Conservation (phyloP, 176 grass and related monocot genomes). For the Musa itinerans region DNA sequence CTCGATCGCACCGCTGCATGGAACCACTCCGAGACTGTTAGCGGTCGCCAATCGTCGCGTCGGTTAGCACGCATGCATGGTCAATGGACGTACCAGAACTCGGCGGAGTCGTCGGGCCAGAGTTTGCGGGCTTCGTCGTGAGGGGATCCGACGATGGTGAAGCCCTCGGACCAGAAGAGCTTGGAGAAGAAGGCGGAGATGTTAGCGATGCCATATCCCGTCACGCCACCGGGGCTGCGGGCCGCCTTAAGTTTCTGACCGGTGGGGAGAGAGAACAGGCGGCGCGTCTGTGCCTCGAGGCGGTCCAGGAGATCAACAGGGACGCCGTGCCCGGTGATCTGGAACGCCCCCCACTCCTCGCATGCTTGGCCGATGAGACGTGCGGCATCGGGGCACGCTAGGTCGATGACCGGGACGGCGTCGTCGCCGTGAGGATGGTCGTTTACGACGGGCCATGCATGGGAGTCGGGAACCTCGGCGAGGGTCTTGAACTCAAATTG, state of each 20-base stretch:
- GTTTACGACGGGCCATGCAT: constrained; percentile 9
- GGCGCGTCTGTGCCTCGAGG: not conserved
- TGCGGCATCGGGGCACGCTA: not conserved
- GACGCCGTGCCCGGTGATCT: constrained; percentile 10
- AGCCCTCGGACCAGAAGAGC: constrained; percentile 20
- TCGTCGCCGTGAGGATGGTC: constrained; percentile 9
- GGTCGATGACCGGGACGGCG: constrained; percentile 12
- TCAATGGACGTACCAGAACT: constrained; percentile 11
- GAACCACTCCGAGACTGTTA: too few species aligned
- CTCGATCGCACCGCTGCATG: constrained; percentile 2
- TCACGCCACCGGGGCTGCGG: not conserved
- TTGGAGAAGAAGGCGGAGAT: constrained; percentile 18
- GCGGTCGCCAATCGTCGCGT: too few species aligned
- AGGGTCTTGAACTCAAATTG: constrained; percentile 4
- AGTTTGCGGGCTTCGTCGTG: constrained; percentile 5
- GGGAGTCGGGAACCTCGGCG: constrained; percentile 9
- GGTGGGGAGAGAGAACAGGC: constrained; percentile 11
- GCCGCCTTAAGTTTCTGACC: constrained; percentile 7
- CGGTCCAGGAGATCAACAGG: not conserved
- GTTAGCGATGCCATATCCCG: constrained; percentile 1
- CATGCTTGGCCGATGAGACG: constrained; percentile 3
- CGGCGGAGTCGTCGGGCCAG: constrained; percentile 11
- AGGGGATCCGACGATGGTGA: constrained; percentile 11
- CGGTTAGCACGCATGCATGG: not conserved
- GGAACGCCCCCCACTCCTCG: constrained; percentile 15